Base-by-base conservation (phyloP, 2,329 filamentous ascomycete genomes). In the Fusarium marasasianum region DNA sequence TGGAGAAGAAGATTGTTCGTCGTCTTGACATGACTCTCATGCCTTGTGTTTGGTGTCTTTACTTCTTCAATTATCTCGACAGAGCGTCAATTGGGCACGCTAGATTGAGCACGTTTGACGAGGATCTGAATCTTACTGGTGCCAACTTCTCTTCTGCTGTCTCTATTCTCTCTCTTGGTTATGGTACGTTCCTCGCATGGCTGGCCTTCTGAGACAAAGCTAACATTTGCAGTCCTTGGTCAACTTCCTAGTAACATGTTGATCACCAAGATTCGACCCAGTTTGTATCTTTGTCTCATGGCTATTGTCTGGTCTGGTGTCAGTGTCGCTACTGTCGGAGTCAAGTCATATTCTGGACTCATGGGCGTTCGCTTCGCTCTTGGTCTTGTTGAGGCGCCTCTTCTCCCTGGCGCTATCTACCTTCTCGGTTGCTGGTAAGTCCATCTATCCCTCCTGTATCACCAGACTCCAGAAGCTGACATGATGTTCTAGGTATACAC, bases 41-140 rank as follows among this genome's bases (percentile, higher is more conserved):
- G 65, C 65, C 65, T 6, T 68, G 65, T 43, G 54, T 68, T 3
- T 68, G 65, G 65, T 68, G 65, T 17, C 65, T 68, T 11, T 68
- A 68, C 40, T 68, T 68, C 40, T 68, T 68, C 54, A 68, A 68
- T n/a, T 68, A 68, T 8, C 63, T 68, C 2, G 65, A 68, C n/a
- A 61, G 65, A 62, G 65, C 65, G 1, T 68, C 65, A 0, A 68
- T 68, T 8, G 65, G 65, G 6, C 65, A 68, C 8, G 65, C 65
- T 1, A 50, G 65, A 11, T 8, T 68, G 1, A 68, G 65, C 31
- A 33, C 40, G 3, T 68, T 68, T 5, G 65, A 68, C 8, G 35
- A 20, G 1, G 65, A 68, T 14, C 11, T 68, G 6, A 66, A 59
- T 3, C 31, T 68, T 9, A 29, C 24, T 1, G 65, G 63, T 15